Percentiles rank a stretch among this genome's conserved stretches.
Evolutionary conservation across 106 monocot species (phyloP).

Genomic region (Platanthera zijinensis): DNA sequence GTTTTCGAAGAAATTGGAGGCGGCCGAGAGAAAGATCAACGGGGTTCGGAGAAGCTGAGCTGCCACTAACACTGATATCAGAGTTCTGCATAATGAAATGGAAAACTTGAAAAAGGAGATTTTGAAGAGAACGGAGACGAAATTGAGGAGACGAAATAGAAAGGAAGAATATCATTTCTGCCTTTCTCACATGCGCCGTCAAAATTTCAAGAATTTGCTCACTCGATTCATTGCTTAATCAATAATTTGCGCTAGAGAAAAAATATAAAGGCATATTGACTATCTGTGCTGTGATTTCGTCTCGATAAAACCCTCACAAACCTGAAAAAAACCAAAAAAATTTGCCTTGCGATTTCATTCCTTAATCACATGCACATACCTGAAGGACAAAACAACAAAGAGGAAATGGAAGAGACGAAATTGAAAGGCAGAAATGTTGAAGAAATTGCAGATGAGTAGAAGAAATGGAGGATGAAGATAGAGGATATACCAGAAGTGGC

Average conservation of each 20-base stretch:
- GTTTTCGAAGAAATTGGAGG: conserved; percentile 33
- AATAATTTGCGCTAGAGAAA: conserved; percentile 6
- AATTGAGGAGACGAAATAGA: conserved; percentile 30
- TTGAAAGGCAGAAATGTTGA: conserved; percentile 55
- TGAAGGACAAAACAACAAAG: conserved; percentile 39
- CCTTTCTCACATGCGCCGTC: too few species aligned
- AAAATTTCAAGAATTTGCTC: too few species aligned
- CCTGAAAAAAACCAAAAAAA: too few species aligned
- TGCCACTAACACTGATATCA: conserved; percentile 42
- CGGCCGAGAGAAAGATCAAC: conserved; percentile 22
- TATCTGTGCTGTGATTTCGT: too few species aligned
- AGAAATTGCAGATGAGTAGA: conserved; percentile 41
- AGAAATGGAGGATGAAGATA: too few species aligned
- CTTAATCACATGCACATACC: not conserved
- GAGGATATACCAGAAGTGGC: too few species aligned
- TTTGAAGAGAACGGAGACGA: not conserved
- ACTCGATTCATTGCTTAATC: too few species aligned
- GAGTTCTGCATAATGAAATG: conserved; percentile 58
- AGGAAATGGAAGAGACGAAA: conserved; percentile 46
- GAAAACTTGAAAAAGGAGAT: conserved; percentile 7
- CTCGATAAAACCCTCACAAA: too few species aligned
- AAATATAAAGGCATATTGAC: conserved; percentile 45
- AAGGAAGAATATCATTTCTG: not conserved
- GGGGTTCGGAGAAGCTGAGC: conserved; percentile 29
- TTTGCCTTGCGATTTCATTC: too few species aligned